A percentile compares a stretch with the other conserved stretches of the same genome.
These are phyloP conservation scores for Metschnikowia continentalis DNA, from an alignment of 805 yeast genomes.

Conservation along the genomic window DNA sequence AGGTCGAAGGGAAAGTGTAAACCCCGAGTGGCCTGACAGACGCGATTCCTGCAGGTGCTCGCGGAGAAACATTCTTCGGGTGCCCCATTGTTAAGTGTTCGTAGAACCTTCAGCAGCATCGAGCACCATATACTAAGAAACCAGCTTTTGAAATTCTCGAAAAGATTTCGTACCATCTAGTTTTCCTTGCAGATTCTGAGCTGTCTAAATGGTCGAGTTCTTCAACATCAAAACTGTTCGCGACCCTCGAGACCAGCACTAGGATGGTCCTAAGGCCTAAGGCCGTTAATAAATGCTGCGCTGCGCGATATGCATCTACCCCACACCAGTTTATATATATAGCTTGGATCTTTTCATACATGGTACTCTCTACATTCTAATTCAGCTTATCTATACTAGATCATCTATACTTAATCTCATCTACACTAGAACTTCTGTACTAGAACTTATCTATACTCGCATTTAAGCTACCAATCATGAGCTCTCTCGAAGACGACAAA, in stretches of 20 bases:
- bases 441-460: background rate
- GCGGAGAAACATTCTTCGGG: background rate
- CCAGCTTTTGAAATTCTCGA: no score
- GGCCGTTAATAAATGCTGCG: background rate
- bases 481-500: slow-evolving; percentile 2
- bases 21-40: slow-evolving; percentile 1
- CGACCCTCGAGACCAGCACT: background rate
- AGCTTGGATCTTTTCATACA: background rate
- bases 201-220: background rate
- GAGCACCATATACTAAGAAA: background rate
- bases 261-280: background rate
- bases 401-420: no score
- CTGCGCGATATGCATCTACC: background rate
- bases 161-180: no score
- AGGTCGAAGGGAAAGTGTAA: background rate
- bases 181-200: background rate
- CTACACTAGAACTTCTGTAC: no score
- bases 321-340: background rate
- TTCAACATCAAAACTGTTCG: background rate
- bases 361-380: no score
- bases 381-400: no score
- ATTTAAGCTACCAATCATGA: background rate
- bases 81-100: background rate
- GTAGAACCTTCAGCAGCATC: background rate
- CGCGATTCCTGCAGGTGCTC: background rate